Evolutionary conservation across 139 green algal species (phyloP), one percentile per base, ranked within the genome.

Genomic region (Mesostigma viride): DNA sequence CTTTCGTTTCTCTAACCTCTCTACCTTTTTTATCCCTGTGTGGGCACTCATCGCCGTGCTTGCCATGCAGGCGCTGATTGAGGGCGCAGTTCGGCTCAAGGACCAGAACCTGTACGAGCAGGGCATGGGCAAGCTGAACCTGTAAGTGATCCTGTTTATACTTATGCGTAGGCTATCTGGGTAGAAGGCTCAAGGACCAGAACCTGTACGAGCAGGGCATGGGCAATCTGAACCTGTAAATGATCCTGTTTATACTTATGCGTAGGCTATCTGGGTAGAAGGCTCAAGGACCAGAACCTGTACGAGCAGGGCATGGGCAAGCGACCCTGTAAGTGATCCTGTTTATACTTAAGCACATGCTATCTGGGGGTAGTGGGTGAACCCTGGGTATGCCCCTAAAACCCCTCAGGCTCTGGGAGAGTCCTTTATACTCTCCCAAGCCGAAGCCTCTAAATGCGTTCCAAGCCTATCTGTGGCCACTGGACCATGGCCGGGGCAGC

Each of bases 41-140:
- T n/a, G n/a, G n/a, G n/a, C n/a, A n/a, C n/a, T n/a, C n/a, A n/a
- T n/a, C n/a, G n/a, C n/a, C n/a, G n/a, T n/a, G n/a, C n/a, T n/a
- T n/a, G n/a, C n/a, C n/a, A n/a, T n/a, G n/a, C n/a, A n/a, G n/a
- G 90, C 88, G 20, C 81, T 99, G 60, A 81, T 98, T 58, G 90
- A 98, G 70, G 90, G 93, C 28, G 91, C 91, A 1, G 58, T 68
- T 24, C 64, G 68, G 35, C 79, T 97, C 48, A 59, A 71, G 0
- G 72, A 76, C 3, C 78, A 88, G 6, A 86, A 87, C 76, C 87
- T 95, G 47, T 94, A 88, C 53, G 91, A 96, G 72, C 82, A 91
- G 66, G 75, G 64, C 2, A 26, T 44, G 28, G 74, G 73, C 24
- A 32, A 58, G 0, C 24, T 82, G 14, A 70, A 78, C 35, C 22